Evolutionary conservation across 345 rosid genomes (phyloP), one percentile per base, ranked within the genome.

Genomic region (Linum usitatissimum): DNA sequence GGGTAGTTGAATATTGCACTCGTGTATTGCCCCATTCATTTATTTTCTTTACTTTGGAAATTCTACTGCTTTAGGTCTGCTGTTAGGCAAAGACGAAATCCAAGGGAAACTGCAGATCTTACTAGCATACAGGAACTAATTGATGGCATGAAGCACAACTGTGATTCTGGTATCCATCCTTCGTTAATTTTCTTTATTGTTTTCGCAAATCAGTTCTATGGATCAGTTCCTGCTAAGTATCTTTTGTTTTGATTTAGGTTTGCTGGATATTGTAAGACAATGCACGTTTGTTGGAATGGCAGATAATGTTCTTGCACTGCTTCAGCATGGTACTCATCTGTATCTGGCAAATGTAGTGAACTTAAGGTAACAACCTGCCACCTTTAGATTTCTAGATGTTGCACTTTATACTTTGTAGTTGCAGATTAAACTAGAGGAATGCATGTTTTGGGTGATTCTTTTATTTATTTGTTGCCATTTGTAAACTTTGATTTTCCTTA

Each of bases 201-300:
- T 68, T 56, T 55, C 57, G 0, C 15, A 14, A 42, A 57, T 55
- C 36, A 18, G 67, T 56, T 64, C 61, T 17, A 51, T 9, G 17
- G n/a, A 15, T 64, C 51, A 57, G 54, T 30, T 57, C 42, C 56
- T 40, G 57, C 28, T 49, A 8, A 48, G 20, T 49, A 7, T 30
- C 30, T 36, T 63, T 14, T 59, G 59, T 76, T 48, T 42, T 69
- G 70, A 39, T 69, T 63, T 65, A 92, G 98, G 87, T 73, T 71
- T 93, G 70, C 81, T 87, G 79, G 97, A 90, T 57, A 77, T 82
- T 65, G 78, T 87, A 20, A 81, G 81, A 64, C 78, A 86, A 18
- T 83, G 97, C 80, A 84, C 93, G 4, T 93, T 83, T 79, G 79
- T 93, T 74, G 99, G 99, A 72, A 90, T 93, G 99, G 96, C 90